These are phyloP conservation scores for Fennellomyces sp. DNA, from an alignment of 371 early-diverging fungal species.

Conservation along the genomic window DNA sequence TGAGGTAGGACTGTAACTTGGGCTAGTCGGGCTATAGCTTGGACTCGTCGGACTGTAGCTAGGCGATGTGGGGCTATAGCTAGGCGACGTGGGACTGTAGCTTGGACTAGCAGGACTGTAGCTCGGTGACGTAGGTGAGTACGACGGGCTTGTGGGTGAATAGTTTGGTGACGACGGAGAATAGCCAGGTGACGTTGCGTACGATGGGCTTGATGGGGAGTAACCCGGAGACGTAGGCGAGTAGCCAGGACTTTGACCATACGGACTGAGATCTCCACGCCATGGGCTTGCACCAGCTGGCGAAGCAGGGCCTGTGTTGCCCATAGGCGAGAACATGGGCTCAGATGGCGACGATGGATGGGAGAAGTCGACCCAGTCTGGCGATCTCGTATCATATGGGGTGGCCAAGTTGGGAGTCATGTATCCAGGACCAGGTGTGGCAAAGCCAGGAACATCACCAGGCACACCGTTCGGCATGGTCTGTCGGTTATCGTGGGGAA, in stretches of 20 bases:
- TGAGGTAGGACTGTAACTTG: conserved; percentile 75
- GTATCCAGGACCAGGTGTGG: conserved; percentile 52
- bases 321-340: conserved; percentile 71
- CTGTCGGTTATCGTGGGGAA: conserved; percentile 47
- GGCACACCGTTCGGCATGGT: conserved; percentile 41
- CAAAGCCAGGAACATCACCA: conserved; percentile 48
- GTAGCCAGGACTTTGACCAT: conserved; percentile 65
- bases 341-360: conserved; percentile 60
- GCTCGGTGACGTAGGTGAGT: conserved; percentile 62
- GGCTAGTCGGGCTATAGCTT: conserved; percentile 76
- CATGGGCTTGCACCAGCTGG: conserved; percentile 50
- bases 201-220: conserved; percentile 63
- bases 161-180: conserved; percentile 78
- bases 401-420: conserved; percentile 64
- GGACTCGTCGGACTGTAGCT: conserved; percentile 78
- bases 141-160: conserved; percentile 67
- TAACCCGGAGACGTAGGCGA: conserved; percentile 87
- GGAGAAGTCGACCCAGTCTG: conserved; percentile 62
- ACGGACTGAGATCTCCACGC: conserved; percentile 53
- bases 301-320: conserved; percentile 53
- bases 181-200: conserved; percentile 60
- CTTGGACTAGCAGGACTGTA: conserved; percentile 69
- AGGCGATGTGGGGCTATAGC: conserved; percentile 76
- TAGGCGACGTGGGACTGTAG: conserved; percentile 71
- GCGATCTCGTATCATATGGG: conserved; percentile 61